Conservation (phyloP, 768 basidiomycete genomes). For the Auricularia sp. region DNA sequence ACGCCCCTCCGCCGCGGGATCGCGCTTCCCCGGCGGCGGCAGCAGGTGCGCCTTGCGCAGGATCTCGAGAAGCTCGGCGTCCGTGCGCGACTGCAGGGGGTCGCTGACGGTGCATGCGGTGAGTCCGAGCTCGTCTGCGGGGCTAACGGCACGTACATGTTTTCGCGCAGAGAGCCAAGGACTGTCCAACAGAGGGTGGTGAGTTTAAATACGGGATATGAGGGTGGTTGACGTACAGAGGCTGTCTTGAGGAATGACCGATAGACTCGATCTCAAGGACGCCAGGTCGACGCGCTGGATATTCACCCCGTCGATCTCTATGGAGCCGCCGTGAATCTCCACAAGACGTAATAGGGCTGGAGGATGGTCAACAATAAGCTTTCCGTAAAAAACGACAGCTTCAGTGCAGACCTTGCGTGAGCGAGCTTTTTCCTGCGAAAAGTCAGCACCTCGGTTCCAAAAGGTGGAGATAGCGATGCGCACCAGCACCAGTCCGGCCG, state of each 20-base stretch:
- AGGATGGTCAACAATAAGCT: background rate
- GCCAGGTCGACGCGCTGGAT: slow-evolving; percentile 45
- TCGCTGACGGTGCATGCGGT: slow-evolving; percentile 27
- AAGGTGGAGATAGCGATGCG: background rate
- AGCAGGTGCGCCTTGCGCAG: slow-evolving; percentile 54
- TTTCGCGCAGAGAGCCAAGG: slow-evolving; percentile 36
- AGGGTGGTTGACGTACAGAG: slow-evolving; percentile 26
- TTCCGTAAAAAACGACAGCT: background rate
- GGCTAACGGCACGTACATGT: slow-evolving; percentile 22
- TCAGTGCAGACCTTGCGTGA: background rate
- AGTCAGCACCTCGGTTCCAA: background rate
- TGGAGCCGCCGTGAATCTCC: slow-evolving; percentile 45
- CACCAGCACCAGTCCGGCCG: slow-evolving; percentile 38
- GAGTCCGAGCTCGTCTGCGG: background rate
- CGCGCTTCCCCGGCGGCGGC: slow-evolving; percentile 34
- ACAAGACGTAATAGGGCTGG: slow-evolving; percentile 24
- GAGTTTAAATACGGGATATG: slow-evolving; percentile 10
- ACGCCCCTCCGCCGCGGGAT: slow-evolving; percentile 45
- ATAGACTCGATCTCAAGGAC: slow-evolving; percentile 39
- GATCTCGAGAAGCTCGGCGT: slow-evolving; percentile 51
- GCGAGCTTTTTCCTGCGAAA: background rate
- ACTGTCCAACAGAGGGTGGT: too few relatives aligned
- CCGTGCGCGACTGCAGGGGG: slow-evolving; percentile 40
- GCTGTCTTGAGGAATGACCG: slow-evolving; percentile 60
- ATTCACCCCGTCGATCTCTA: slow-evolving; percentile 49